Evolutionary conservation across 805 yeast genomes (phyloP).

Genomic region (Candida verbasci): DNA sequence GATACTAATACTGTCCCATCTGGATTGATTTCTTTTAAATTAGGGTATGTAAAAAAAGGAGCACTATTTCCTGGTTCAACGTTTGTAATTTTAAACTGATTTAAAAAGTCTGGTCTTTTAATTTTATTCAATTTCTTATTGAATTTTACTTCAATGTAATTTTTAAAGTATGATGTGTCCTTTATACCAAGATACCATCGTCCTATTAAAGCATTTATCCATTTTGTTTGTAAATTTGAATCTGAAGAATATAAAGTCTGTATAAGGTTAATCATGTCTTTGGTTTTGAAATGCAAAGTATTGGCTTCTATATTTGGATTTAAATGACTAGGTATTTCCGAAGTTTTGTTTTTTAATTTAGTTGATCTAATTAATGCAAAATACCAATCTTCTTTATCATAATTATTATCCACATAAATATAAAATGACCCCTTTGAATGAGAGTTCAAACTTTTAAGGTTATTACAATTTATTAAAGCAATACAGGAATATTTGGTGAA

Average conservation of each 20-base stretch:
- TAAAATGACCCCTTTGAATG: slow-evolving; percentile 39
- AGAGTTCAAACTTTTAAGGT: slow-evolving; percentile 2
- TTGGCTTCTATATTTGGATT: slow-evolving; percentile 62
- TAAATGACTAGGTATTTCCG: slow-evolving; percentile 11
- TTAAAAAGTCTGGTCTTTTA: slow-evolving; percentile 82
- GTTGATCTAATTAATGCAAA: slow-evolving; percentile 79
- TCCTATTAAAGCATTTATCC: slow-evolving; percentile 89
- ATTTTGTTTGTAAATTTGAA: slow-evolving; percentile 75
- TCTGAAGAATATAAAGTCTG: slow-evolving; percentile 78
- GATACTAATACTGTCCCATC: slow-evolving; percentile 71
- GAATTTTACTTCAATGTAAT: slow-evolving; percentile 53
- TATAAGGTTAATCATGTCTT: slow-evolving; percentile 68
- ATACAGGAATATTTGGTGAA: slow-evolving; percentile 80
- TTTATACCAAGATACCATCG: slow-evolving; percentile 75
- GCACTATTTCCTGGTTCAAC: slow-evolving; percentile 76
- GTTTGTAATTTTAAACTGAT: slow-evolving; percentile 69
- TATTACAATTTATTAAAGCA: slow-evolving; percentile 45
- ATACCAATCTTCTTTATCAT: slow-evolving; percentile 91
- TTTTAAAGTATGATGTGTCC: slow-evolving; percentile 62
- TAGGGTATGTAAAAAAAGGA: slow-evolving; percentile 75
- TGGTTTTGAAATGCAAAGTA: slow-evolving; percentile 66
- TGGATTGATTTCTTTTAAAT: slow-evolving; percentile 63
- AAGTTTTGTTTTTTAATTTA: slow-evolving; percentile 32
- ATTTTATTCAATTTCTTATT: slow-evolving; percentile 72
- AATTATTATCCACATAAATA: slow-evolving; percentile 71